Base-by-base conservation (phyloP, 257 asterid species). In the Scutellaria minor region DNA sequence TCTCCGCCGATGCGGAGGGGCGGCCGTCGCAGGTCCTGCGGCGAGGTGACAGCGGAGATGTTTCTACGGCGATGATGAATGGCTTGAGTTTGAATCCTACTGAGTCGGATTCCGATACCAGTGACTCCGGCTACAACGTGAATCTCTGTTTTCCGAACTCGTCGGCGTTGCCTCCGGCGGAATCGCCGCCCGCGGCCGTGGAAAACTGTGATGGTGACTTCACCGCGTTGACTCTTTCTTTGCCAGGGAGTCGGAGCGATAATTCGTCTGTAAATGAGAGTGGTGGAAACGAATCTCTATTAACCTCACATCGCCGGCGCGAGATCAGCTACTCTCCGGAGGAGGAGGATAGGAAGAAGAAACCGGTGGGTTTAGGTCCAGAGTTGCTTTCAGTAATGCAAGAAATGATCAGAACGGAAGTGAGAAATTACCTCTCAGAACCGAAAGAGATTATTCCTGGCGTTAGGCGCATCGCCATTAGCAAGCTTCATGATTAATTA, bases 151-250 rank as follows among this genome's bases (percentile, higher is more conserved):
- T 74, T 14, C 78, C 79, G 13, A 56, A 56, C 1, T 20, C 27
- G 4, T 4, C 37, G 4, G 37, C 3, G 37, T 31, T 31, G 37
- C 37, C 37, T 31, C 37, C 37, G 37, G 4, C 37, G 5, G 37
- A 76, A 39, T 48, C 73, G 58, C 73, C 72, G 53, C 62, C 61
- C 9, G 4, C 44, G 46, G 73, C 47, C 9, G 71, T 61, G 1
- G 75, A 61, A 10, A 31, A 53, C 44, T 22, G 6, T 27, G 75
- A 77, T 40, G 46, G 66, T 65, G 79, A 77, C 42, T 44, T 77
- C 9, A 86, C 87, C 5, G 82, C 81, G 20, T 57, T 84, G 77
- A 84, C 87, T 47, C 87, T 86, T 0, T 24, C 64, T 48, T 44
- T 73, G 56, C 91, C 87, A 0, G 87, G 85, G 11, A 63, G 27